Conservation (phyloP, 129 eudicot genomes). For the Oenanthe sinensis region DNA sequence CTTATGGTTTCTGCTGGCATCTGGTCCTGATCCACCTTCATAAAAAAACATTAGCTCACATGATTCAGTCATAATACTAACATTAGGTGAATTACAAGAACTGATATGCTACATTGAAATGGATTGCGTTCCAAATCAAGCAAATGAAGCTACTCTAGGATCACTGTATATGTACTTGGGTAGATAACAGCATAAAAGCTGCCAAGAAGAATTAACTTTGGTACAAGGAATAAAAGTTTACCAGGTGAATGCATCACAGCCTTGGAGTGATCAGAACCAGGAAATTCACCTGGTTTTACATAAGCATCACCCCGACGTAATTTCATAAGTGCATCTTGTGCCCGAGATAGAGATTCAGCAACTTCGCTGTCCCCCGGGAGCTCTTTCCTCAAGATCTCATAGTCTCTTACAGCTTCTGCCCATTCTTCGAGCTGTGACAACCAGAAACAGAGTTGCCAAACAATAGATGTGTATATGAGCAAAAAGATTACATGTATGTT, state of each 20-base stretch:
- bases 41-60: not conserved
- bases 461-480: not conserved
- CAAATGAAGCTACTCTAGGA: not conserved
- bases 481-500: not conserved
- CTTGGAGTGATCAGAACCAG: conserved; percentile 21
- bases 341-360: conserved; percentile 39
- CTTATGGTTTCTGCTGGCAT: conserved; percentile 13
- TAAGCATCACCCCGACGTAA: conserved; percentile 15
- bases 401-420: conserved; percentile 51
- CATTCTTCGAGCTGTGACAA: conserved; percentile 40
- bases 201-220: not conserved
- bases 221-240: conserved; percentile 9
- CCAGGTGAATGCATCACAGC: conserved; percentile 20
- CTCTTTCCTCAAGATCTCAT: conserved; percentile 42
- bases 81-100: not conserved
- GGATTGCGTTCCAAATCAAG: not conserved
- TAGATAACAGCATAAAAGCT: not conserved
- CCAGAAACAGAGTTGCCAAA: conserved; percentile 6
- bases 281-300: conserved; percentile 9
- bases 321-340: conserved; percentile 46
- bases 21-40: conserved; percentile 14
- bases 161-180: not conserved
- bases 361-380: conserved; percentile 51
- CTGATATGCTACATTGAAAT: no score
- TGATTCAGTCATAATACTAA: no score